Percentiles rank a stretch among this genome's conserved stretches.
phyloP scores from a whole-genome alignment of 441 rosid genomes.

The Biscutella auriculata region DNA sequence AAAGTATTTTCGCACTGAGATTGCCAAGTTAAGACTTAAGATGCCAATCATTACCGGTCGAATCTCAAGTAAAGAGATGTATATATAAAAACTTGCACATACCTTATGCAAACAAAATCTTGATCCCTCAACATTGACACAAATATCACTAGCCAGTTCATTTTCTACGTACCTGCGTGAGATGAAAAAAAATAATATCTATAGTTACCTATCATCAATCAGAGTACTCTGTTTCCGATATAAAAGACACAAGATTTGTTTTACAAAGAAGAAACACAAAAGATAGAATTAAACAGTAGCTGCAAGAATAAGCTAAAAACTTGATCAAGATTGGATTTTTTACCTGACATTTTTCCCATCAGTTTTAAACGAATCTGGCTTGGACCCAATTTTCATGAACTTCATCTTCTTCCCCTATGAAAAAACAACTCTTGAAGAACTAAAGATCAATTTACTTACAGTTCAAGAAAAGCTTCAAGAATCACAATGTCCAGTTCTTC shows the following conservation, averaged over 20 bases:
- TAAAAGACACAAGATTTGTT: neutral
- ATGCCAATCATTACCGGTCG: neutral
- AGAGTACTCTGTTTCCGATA: neutral
- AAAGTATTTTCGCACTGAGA: neutral
- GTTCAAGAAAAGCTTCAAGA: constrained; percentile 1
- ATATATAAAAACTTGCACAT: constrained; percentile 7
- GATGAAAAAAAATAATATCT: neutral
- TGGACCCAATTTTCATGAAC: constrained; percentile 93
- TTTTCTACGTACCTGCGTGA: constrained; percentile 46
- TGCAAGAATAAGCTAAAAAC: neutral
- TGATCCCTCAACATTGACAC: constrained; percentile 38
- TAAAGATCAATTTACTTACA: neutral
- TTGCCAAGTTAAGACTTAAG: neutral
- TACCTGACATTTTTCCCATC: constrained; percentile 57
- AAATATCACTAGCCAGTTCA: constrained; percentile 64
- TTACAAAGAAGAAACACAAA: neutral
- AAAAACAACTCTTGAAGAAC: constrained; percentile 10
- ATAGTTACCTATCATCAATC: neutral
- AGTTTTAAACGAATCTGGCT: constrained; percentile 58
- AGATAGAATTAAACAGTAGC: neutral
- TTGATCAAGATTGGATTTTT: neutral
- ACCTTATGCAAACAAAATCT: constrained; percentile 79
- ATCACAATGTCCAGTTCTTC: constrained; percentile 9
- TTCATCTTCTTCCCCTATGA: constrained; percentile 40
- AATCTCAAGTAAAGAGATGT: neutral